Percentiles rank a stretch among this genome's conserved stretches.
These are phyloP conservation scores for Cornus kousa DNA, from an alignment of 148 eudicot genomes.

Conservation along the genomic window DNA sequence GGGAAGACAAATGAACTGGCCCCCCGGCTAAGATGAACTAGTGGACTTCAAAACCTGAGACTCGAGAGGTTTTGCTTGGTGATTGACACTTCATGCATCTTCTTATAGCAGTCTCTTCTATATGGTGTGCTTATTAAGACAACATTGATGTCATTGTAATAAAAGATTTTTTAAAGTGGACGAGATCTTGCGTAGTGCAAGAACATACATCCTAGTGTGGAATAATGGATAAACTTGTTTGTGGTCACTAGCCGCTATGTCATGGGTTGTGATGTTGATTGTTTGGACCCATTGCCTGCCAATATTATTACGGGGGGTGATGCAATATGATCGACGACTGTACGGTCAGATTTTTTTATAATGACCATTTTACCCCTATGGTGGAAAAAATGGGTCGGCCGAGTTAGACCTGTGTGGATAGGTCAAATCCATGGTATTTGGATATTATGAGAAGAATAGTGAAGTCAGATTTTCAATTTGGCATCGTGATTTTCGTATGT, in stretches of 20 bases:
- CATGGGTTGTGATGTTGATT: too few relatives aligned
- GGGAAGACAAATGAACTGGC: constrained; percentile 98
- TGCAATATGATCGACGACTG: too few relatives aligned
- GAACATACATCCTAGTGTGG: background rate
- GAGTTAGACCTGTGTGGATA: too few relatives aligned
- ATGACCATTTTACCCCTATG: too few relatives aligned
- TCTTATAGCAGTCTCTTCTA: background rate
- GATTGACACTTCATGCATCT: background rate
- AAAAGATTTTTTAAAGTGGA: background rate
- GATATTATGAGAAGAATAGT: too few relatives aligned
- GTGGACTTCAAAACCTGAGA: background rate
- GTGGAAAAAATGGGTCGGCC: too few relatives aligned
- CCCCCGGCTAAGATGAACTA: constrained; percentile 60
- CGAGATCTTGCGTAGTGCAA: background rate
- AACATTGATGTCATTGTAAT: background rate
- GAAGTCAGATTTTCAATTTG: too few relatives aligned
- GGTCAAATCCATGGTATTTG: too few relatives aligned
- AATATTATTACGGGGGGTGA: too few relatives aligned
- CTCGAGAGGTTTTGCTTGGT: background rate
- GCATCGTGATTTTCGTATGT: too few relatives aligned
- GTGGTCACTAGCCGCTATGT: background rate
- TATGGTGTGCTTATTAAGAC: background rate
- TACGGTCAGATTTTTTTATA: too few relatives aligned
- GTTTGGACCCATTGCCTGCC: too few relatives aligned
- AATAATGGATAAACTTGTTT: background rate